Evolutionary conservation across 163 green algal species (phyloP).

Genomic region (Trebouxia gelatinosa): DNA sequence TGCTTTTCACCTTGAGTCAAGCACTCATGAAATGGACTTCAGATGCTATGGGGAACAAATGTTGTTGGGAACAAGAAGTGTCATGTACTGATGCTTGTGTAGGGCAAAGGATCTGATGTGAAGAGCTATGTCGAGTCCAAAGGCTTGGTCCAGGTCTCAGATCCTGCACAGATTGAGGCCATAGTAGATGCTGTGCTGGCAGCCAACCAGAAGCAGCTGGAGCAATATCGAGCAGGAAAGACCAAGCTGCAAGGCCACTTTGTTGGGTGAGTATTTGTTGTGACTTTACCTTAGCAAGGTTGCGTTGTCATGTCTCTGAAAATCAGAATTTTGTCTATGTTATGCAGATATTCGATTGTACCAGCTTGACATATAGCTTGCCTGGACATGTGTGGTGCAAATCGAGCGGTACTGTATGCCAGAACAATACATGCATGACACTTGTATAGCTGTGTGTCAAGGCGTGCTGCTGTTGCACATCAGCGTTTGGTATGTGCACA

Average conservation of each 20-base stretch:
- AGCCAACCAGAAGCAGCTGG: constrained; percentile 85
- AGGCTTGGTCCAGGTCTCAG: constrained; percentile 85
- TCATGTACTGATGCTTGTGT: too few species aligned
- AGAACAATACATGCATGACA: background rate
- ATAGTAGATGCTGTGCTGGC: constrained; percentile 84
- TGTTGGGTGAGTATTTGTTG: constrained; percentile 59
- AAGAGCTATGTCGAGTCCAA: constrained; percentile 71
- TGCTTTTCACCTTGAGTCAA: too few species aligned
- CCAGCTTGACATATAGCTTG: background rate
- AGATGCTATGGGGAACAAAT: too few species aligned
- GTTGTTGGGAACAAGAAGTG: too few species aligned
- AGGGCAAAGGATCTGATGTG: constrained; percentile 45
- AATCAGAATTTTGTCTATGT: background rate
- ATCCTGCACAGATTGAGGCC: constrained; percentile 68
- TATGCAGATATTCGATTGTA: background rate
- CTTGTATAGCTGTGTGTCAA: background rate
- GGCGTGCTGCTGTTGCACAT: background rate
- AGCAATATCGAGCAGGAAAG: constrained; percentile 88
- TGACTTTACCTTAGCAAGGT: background rate
- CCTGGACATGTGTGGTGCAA: background rate
- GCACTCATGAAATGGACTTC: too few species aligned
- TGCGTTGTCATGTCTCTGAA: background rate
- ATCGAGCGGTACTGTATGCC: too few species aligned
- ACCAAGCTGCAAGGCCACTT: constrained; percentile 97
- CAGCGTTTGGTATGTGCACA: constrained; percentile 20